These are phyloP conservation scores for Albugo candida DNA, from an alignment of 352 stramenopile genomes.

Conservation along the genomic window DNA sequence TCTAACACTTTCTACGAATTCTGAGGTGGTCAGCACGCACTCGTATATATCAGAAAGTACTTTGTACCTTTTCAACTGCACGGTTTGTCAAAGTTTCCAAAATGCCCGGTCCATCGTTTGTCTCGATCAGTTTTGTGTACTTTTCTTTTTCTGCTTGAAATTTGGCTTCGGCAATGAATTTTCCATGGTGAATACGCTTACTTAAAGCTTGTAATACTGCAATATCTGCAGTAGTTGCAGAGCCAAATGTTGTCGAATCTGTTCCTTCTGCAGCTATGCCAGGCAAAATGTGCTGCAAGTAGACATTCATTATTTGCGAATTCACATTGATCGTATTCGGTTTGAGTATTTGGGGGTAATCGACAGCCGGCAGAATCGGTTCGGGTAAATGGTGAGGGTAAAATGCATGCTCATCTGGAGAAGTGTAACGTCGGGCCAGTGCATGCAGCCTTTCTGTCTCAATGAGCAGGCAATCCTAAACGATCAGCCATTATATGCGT, in stretches of 20 bases:
- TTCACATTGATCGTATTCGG: constrained; percentile 97
- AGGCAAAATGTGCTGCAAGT: constrained; percentile 90
- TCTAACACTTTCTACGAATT: constrained; percentile 59
- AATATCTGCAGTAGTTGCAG: constrained; percentile 76
- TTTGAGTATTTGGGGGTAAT: constrained; percentile 86
- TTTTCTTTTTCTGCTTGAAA: constrained; percentile 81
- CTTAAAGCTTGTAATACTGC: constrained; percentile 88
- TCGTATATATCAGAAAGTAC: neutral
- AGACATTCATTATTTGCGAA: constrained; percentile 90
- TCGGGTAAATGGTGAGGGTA: constrained; percentile 85
- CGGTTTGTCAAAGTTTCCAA: constrained; percentile 92
- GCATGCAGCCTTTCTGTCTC: constrained; percentile 92
- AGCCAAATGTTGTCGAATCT: constrained; percentile 78
- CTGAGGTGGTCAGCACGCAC: neutral
- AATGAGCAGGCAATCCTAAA: constrained; percentile 94
- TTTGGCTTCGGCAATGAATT: constrained; percentile 97
- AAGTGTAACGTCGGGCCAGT: constrained; percentile 92
- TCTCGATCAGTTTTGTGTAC: constrained; percentile 85
- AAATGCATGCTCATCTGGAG: constrained; percentile 96
- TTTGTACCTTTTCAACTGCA: constrained; percentile 75
- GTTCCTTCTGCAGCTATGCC: constrained; percentile 75
- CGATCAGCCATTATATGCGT: neutral
- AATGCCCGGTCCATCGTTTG: constrained; percentile 88
- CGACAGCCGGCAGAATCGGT: constrained; percentile 80
- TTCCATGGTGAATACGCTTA: constrained; percentile 96